Percentiles rank a stretch among this genome's conserved stretches.
Evolutionary conservation across 441 rosid species (phyloP).

Genomic region (Cnidoscolus chayamansa): DNA sequence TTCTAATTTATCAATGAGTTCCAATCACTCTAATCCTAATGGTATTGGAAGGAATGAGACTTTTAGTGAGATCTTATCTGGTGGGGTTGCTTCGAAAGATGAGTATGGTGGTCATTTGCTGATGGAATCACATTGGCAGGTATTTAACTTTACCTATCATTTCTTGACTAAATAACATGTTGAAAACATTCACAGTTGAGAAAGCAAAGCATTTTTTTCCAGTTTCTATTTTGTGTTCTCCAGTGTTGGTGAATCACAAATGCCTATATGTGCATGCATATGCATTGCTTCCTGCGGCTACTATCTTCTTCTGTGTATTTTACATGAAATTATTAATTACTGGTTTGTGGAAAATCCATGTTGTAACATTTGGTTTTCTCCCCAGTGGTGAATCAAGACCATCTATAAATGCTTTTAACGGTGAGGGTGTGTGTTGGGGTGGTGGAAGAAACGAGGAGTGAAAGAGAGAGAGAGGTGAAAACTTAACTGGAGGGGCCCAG

Average conservation of each 20-base stretch:
- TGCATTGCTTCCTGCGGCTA: background rate
- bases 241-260: background rate
- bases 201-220: background rate
- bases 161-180: slow-evolving; percentile 6
- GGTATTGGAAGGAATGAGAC: slow-evolving; percentile 35
- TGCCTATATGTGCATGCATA: background rate
- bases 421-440: background rate
- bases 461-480: too few relatives aligned
- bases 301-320: background rate
- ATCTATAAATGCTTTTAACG: background rate
- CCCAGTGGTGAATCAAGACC: background rate
- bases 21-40: slow-evolving; percentile 34
- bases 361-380: background rate
- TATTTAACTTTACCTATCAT: slow-evolving; percentile 21
- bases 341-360: background rate
- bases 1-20: slow-evolving; percentile 32
- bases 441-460: background rate
- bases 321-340: background rate
- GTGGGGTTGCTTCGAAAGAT: slow-evolving; percentile 34
- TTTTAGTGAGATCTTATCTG: slow-evolving; percentile 35
- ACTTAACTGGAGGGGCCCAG: too few relatives aligned
- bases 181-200: background rate
- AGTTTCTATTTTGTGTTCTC: background rate
- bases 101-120: slow-evolving; percentile 41
- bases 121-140: slow-evolving; percentile 71